Conservation (phyloP, 768 basidiomycete genomes). For the Calocybe cyanea region DNA sequence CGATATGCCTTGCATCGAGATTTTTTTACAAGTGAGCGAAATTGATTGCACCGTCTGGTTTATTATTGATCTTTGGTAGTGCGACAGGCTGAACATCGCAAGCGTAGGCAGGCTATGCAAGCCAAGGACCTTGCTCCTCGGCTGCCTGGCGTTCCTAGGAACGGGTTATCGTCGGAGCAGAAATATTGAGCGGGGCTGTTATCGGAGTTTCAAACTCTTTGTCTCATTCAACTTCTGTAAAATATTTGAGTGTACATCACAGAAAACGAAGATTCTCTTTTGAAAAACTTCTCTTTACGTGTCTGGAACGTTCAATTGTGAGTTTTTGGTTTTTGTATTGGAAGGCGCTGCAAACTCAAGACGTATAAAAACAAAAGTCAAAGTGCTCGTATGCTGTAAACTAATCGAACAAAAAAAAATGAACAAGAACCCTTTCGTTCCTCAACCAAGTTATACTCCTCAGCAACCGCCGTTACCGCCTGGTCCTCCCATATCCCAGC, state of each 20-base stretch:
- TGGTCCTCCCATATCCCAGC: conserved; percentile 72
- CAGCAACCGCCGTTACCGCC: conserved; percentile 78
- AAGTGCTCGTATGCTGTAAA: too few species aligned
- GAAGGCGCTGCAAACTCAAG: conserved; percentile 8
- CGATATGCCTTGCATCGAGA: conserved; percentile 80
- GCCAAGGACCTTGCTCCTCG: conserved; percentile 68
- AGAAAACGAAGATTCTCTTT: too few species aligned
- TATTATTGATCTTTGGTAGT: conserved; percentile 34
- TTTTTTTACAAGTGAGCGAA: conserved; percentile 62
- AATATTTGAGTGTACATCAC: not conserved
- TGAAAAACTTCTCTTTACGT: too few species aligned
- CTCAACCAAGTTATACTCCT: conserved; percentile 62
- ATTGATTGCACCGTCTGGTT: not conserved
- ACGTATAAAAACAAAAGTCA: too few species aligned
- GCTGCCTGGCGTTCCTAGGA: conserved; percentile 60
- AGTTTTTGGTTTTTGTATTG: conserved; percentile 1
- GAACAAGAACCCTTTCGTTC: conserved; percentile 85
- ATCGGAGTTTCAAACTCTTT: conserved; percentile 10
- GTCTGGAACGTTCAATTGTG: conserved; percentile 1
- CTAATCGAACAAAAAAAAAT: conserved; percentile 42
- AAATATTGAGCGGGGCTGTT: conserved; percentile 13
- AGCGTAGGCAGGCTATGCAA: conserved; percentile 60
- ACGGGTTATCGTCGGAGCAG: conserved; percentile 18
- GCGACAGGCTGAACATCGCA: conserved; percentile 73
- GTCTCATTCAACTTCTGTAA: not conserved